Evolutionary conservation across 805 yeast genomes (phyloP).

Genomic region (Wickerhamiella australiensis): DNA sequence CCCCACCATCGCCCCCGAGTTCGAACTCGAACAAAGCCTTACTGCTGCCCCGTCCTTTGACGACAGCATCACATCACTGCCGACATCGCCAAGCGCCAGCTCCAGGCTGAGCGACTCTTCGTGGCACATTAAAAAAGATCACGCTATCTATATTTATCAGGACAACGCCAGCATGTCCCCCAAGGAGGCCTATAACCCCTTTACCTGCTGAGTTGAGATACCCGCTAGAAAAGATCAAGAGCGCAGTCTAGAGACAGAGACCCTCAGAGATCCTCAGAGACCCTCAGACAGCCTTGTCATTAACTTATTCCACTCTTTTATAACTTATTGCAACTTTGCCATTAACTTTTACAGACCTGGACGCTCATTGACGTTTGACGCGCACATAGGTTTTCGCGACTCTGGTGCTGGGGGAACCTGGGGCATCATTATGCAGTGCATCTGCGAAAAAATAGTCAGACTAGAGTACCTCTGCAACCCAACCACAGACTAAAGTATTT

Average conservation of each 20-base stretch:
- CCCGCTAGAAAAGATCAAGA: no score
- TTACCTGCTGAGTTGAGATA: neutral
- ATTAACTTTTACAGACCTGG: no score
- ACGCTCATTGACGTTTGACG: no score
- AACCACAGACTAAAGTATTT: no score
- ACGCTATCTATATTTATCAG: constrained; percentile 9
- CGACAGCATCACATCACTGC: neutral
- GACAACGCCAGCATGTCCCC: constrained; percentile 4
- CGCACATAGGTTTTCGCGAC: no score
- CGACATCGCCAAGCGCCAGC: neutral
- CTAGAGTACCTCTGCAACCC: no score
- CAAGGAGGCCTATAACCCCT: constrained; percentile 10
- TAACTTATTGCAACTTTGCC: neutral
- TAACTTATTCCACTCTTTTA: neutral
- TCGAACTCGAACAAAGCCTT: neutral
- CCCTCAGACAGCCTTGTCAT: no score
- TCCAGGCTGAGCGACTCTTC: constrained; percentile 1
- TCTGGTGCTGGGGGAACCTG: no score
- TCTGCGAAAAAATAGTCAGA: no score
- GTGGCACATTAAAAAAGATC: constrained; percentile 3
- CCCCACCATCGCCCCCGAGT: neutral
- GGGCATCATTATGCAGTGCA: no score
- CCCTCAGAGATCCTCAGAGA: no score
- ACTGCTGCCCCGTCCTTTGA: neutral
- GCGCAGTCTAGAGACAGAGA: no score